phyloP scores from a whole-genome alignment of 768 basidiomycete species.

The Cystofilobasidium bisporidii region DNA sequence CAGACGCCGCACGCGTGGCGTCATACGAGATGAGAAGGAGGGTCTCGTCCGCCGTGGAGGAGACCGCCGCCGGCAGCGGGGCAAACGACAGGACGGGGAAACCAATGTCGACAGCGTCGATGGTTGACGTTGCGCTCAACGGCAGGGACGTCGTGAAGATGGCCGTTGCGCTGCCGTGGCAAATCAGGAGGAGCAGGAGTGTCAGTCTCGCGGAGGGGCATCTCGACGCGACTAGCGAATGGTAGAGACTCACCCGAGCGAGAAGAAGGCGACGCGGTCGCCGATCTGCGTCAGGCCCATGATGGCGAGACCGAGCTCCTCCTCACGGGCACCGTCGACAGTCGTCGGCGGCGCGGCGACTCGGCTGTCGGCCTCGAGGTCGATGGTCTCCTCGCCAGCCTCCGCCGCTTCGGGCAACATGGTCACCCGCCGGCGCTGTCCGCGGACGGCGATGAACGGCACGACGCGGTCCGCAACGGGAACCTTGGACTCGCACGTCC shows the following conservation, averaged over 20 bases:
- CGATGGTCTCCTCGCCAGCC: conserved; percentile 22
- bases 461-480: conserved; percentile 29
- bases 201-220: too few species aligned
- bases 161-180: conserved; percentile 52
- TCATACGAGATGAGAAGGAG: conserved; percentile 50
- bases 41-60: conserved; percentile 34
- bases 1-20: conserved; percentile 12
- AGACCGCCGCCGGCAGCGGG: conserved; percentile 29
- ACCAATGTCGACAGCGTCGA: conserved; percentile 48
- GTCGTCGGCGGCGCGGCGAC: not conserved
- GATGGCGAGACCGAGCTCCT: conserved; percentile 48
- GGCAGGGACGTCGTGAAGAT: conserved; percentile 49
- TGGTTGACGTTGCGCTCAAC: conserved; percentile 29
- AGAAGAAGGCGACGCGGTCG: conserved; percentile 47
- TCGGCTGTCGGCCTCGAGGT: conserved; percentile 12
- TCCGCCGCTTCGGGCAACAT: too few species aligned
- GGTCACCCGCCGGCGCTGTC: not conserved
- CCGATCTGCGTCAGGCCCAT: conserved; percentile 48
- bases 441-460: conserved; percentile 28
- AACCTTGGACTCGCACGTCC: conserved; percentile 28
- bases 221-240: not conserved
- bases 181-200: too few species aligned
- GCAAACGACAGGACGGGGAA: conserved; percentile 56
- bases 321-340: conserved; percentile 17
- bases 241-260: conserved; percentile 53